phyloP scores from a whole-genome alignment of 768 basidiomycete genomes.

The Vararia minispora region DNA sequence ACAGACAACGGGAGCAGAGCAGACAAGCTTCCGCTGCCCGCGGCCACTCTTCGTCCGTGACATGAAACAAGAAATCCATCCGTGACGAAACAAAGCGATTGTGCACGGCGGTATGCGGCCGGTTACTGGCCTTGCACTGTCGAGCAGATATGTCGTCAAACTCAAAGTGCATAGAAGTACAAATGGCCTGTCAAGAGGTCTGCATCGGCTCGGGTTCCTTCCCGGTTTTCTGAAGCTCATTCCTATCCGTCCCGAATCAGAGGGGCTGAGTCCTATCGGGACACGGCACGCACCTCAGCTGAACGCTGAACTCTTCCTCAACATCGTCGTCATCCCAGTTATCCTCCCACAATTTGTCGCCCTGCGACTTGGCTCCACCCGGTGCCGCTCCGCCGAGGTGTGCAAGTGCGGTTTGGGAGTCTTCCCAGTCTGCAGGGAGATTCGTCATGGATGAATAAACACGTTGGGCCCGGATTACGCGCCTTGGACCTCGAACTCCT shows the following conservation, averaged over 20 bases:
- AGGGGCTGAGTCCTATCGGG: neutral
- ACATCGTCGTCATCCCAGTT: slow-evolving; percentile 99
- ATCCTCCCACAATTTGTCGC: slow-evolving; percentile 96
- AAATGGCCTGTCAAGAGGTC: neutral
- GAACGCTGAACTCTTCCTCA: slow-evolving; percentile 93
- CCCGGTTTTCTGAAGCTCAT: slow-evolving; percentile 53
- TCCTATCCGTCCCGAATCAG: slow-evolving; percentile 25
- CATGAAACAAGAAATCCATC: too few species aligned
- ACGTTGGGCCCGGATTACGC: slow-evolving; percentile 10
- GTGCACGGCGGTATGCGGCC: too few species aligned
- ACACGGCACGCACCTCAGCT: slow-evolving; percentile 65
- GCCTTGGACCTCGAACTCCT: slow-evolving; percentile 87
- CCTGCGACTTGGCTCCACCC: slow-evolving; percentile 66
- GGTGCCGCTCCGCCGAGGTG: slow-evolving; percentile 66
- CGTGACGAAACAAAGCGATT: too few species aligned
- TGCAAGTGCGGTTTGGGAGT: slow-evolving; percentile 72
- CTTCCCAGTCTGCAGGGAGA: slow-evolving; percentile 62
- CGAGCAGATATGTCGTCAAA: neutral
- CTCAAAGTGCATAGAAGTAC: neutral
- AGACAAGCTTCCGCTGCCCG: too few species aligned
- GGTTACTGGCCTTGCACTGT: too few species aligned
- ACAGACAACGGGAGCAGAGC: too few species aligned
- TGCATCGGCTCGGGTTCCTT: slow-evolving; percentile 25
- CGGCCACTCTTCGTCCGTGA: too few species aligned
- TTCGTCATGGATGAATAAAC: neutral